Evolutionary conservation across 2,329 filamentous ascomycete species (phyloP), one percentile per base, ranked within the genome.

Genomic region (Aspergillus texensis): DNA sequence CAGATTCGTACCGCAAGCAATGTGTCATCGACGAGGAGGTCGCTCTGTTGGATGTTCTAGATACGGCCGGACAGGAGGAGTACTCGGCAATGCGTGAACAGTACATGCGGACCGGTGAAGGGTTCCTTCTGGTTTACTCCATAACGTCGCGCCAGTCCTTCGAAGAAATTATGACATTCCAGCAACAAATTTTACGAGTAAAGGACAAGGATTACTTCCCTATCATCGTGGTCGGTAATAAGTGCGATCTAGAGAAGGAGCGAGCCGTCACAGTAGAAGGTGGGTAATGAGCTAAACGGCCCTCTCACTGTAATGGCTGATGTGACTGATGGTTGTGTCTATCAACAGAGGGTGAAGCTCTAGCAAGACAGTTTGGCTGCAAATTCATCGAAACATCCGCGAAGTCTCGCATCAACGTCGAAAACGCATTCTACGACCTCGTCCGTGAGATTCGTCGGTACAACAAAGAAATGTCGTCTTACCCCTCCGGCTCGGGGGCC

Each of bases 191-290:
- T 78, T 85, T 99, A 72, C 86, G 95, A 72, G 95, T 99, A 74
- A 99, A 99, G 87, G 95, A 98, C 84, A 98, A 97, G 88, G 95
- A 99, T 82, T 97, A 97, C 80, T 99, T 99, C 85, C 95, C 95
- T 72, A 98, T 99, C 85, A 97, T 98, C 63, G 92, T 99, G 53
- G 95, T 98, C 48, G 95, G 93, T 73, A 99, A 99, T 88, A 99
- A 99, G 86, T 97, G 94, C 83, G 95, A 99, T 92, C 83, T 99
- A 79, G 94, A 97, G 76, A 85, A 85, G 72, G 94, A 99, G 82
- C 88, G 95, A 76, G 91, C 94, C 74, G 95, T 99, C 64, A 91
- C 92, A 68, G 90, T 91, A 83, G 90, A 96, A 88, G 94, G 94
- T 97, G 86, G 68, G 88, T 62, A 28, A 16, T 24, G 16, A 8